These are phyloP conservation scores for Dispira simplex DNA, from an alignment of 192 early-diverging fungal genomes.

Conservation along the genomic window DNA sequence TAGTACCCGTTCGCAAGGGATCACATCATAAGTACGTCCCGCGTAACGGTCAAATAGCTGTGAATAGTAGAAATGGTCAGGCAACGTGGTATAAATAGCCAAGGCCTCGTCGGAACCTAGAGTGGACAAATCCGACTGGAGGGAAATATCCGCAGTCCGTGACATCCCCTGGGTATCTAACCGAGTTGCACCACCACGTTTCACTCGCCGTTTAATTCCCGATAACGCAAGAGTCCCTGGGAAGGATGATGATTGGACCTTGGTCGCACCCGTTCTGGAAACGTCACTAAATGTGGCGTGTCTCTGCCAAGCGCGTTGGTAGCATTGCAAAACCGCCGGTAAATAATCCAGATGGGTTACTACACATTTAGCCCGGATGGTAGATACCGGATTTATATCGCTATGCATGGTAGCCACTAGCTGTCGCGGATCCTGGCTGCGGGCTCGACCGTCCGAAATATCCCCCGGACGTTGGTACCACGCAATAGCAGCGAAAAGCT, in stretches of 20 bases:
- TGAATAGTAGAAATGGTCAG: constrained; percentile 73
- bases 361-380: constrained; percentile 66
- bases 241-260: neutral
- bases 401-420: constrained; percentile 80
- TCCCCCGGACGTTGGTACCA: constrained; percentile 68
- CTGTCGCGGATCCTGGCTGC: constrained; percentile 49
- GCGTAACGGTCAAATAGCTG: constrained; percentile 88
- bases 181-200: neutral
- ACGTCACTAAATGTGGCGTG: constrained; percentile 2
- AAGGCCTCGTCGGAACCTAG: constrained; percentile 25
- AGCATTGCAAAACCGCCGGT: constrained; percentile 16
- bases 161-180: neutral
- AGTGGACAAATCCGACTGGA: neutral
- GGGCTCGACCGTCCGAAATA: constrained; percentile 37
- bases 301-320: constrained; percentile 21
- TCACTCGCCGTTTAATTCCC: neutral
- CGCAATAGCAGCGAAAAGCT: constrained; percentile 41
- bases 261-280: neutral
- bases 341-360: constrained; percentile 53
- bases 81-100: constrained; percentile 35
- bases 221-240: neutral
- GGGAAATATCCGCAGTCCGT: neutral
- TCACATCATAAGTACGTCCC: constrained; percentile 71
- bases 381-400: constrained; percentile 64
- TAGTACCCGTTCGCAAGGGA: constrained; percentile 59